Evolutionary conservation across 2,329 filamentous ascomycete genomes (phyloP).

Genomic region (Botrytis fabae): DNA sequence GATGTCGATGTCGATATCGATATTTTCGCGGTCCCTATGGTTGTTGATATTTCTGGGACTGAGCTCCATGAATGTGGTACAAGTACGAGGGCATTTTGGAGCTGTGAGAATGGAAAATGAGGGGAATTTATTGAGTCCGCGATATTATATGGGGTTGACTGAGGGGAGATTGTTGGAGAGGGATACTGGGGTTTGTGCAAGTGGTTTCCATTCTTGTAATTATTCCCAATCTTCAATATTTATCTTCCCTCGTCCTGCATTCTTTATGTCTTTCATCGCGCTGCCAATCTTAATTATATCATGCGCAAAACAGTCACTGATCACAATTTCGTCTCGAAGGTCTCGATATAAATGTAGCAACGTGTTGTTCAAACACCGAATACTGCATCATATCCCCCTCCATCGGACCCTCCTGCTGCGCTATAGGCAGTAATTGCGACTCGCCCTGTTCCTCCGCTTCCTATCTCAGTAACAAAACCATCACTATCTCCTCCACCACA

Average conservation of each 20-base stretch:
- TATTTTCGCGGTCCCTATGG: not conserved
- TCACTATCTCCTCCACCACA: constrained; percentile 27
- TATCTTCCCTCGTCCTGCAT: not conserved
- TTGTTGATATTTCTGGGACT: not conserved
- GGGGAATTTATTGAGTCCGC: constrained; percentile 30
- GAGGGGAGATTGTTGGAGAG: constrained; percentile 26
- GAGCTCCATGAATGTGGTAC: not conserved
- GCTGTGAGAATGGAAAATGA: constrained; percentile 6
- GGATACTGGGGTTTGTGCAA: constrained; percentile 28
- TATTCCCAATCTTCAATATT: not conserved
- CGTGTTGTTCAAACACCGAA: constrained; percentile 47
- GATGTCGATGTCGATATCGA: not conserved
- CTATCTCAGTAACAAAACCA: constrained; percentile 41
- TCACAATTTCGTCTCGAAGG: constrained; percentile 38
- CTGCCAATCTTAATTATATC: not conserved
- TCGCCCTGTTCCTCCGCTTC: constrained; percentile 38
- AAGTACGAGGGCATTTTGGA: constrained; percentile 12
- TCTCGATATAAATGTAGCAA: constrained; percentile 44
- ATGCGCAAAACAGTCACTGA: not conserved
- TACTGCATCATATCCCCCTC: constrained; percentile 49
- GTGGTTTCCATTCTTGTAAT: constrained; percentile 36
- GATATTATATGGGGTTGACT: constrained; percentile 32
- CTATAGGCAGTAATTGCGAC: constrained; percentile 46
- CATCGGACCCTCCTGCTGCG: constrained; percentile 45
- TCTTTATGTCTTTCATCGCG: not conserved